These are phyloP conservation scores for Isatis lusitanica DNA, from an alignment of 441 rosid genomes.

Conservation along the genomic window DNA sequence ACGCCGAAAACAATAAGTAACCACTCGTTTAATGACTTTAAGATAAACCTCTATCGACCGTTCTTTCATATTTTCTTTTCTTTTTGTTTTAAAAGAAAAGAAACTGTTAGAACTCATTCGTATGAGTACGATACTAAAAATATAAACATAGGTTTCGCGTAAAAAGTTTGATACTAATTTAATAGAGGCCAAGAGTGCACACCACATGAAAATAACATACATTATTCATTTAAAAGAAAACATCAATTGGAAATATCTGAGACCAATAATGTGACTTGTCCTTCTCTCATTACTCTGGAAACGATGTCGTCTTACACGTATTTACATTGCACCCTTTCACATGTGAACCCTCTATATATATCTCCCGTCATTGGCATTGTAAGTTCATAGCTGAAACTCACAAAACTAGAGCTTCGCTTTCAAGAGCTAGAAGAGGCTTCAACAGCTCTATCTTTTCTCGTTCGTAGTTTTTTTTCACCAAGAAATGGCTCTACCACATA, in stretches of 20 bases:
- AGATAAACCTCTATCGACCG: constrained; percentile 22
- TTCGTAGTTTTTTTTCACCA: not conserved
- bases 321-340: constrained; percentile 31
- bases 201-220: constrained; percentile 25
- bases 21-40: constrained; percentile 25
- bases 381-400: constrained; percentile 27
- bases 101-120: constrained; percentile 8
- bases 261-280: constrained; percentile 33
- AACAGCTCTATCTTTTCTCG: not conserved
- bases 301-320: constrained; percentile 32
- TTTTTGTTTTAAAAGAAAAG: not conserved
- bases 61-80: constrained; percentile 14
- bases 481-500: constrained; percentile 39
- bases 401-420: constrained; percentile 24
- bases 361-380: constrained; percentile 11
- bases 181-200: constrained; percentile 30
- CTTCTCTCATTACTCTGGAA: constrained; percentile 14
- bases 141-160: constrained; percentile 9
- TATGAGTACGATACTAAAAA: not conserved
- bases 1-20: constrained; percentile 8
- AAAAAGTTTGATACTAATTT: constrained; percentile 26
- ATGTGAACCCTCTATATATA: constrained; percentile 34
- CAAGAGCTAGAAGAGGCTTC: constrained; percentile 19
- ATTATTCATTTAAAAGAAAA: constrained; percentile 1
- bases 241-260: constrained; percentile 25